phyloP scores from a whole-genome alignment of 345 rosid species.

The Eucalyptus decipiens region DNA sequence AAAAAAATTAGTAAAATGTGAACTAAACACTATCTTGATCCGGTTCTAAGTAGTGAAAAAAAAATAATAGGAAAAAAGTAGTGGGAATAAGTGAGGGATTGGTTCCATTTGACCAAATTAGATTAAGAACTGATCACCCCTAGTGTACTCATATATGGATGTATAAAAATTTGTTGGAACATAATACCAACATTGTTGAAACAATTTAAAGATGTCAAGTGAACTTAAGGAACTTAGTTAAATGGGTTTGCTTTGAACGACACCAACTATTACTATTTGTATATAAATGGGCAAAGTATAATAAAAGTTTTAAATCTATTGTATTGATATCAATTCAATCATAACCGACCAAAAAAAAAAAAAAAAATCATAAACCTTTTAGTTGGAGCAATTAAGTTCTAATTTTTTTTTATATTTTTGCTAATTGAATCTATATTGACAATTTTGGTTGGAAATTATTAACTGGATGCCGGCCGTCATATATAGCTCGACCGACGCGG shows the following conservation, averaged over 20 bases:
- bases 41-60: too few species aligned
- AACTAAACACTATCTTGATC: too few species aligned
- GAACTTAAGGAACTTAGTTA: background rate
- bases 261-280: background rate
- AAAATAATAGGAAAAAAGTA: too few species aligned
- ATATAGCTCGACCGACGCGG: fast-evolving
- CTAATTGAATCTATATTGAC: too few species aligned
- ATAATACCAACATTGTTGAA: background rate
- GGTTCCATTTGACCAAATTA: too few species aligned
- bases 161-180: background rate
- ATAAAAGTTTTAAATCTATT: too few species aligned
- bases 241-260: background rate
- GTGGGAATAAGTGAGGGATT: too few species aligned
- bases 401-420: background rate
- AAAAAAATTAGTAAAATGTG: too few species aligned
- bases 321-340: too few species aligned
- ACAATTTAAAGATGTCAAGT: background rate
- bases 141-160: too few species aligned
- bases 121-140: too few species aligned
- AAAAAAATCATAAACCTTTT: background rate
- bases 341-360: too few species aligned
- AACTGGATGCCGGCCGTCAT: fast-evolving
- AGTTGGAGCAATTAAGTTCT: background rate
- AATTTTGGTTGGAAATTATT: background rate
- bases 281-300: background rate